Base-by-base conservation (phyloP, 495 filamentous ascomycete species). In the Pyrenopolyporus hunteri region DNA sequence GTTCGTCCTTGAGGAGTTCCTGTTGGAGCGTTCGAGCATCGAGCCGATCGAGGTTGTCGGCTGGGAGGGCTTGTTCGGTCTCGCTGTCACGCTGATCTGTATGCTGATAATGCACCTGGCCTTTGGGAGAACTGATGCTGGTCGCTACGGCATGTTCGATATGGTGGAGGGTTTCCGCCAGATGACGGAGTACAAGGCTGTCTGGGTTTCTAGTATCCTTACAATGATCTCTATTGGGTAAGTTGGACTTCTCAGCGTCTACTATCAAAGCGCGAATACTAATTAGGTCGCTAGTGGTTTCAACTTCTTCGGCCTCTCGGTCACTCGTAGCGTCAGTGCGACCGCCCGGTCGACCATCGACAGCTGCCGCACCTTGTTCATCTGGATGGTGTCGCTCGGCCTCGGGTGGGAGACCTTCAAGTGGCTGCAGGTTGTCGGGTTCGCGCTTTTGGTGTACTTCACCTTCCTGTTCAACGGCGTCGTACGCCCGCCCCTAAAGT, bases 211-310 rank as follows among this genome's bases (percentile, higher is more conserved):
- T 5, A 93, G 89, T 44, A 19, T 98, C 11, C 70, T 93, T 33
- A 98, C 97, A 60, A 98, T 98, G 94, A 84, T 98, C 64, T 93
- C 89, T 70, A 98, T 98, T 69, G 92, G 92, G 88, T 94, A 83
- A 71, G 87, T 79, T 52, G 10, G 23, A n/a, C 17, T 53, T 29
- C 47, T 11, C 23, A 35, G 2, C 48, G 37, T 51, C 50, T 29
- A 51, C 63, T 64, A 53, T 28, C 39, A 26, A 37, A 37, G 22
- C 37, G 39, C 0, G 1, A 5, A 22, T 13, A 5, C 65, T 64
- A 54, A 64, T 35, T 16, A 25, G 1, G 0, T 48, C 23, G 1
- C 6, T n/a, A 93, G 92, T 31, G 92, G 93, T 46, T 98, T 97
- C 85, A 98, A 98, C 78, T 98, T 93, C 80, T 98, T 98, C 75